Conservation (phyloP, 768 basidiomycete species). For the Russula virescens region DNA sequence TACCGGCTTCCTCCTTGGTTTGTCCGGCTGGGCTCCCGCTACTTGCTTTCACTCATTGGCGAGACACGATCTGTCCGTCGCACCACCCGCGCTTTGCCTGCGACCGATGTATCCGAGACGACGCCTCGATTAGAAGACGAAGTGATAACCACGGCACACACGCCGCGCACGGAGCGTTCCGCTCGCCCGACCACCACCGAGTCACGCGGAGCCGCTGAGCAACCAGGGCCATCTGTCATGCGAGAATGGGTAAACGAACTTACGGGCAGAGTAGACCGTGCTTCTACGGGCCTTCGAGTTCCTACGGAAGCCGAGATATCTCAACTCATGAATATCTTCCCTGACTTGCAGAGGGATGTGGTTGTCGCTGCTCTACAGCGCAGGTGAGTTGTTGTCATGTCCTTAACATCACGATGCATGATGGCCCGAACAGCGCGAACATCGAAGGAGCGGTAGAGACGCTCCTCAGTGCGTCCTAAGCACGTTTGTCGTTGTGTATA, state of each 20-base stretch:
- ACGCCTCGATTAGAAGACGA: conserved; percentile 44
- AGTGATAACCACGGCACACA: conserved; percentile 55
- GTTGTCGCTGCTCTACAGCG: conserved; percentile 74
- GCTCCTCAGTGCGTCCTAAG: conserved; percentile 45
- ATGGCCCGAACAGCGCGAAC: conserved; percentile 48
- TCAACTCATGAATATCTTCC: conserved; percentile 78
- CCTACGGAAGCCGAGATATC: conserved; percentile 73
- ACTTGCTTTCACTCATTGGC: conserved; percentile 64
- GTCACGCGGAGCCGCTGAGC: conserved; percentile 1
- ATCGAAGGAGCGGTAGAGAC: conserved; percentile 81
- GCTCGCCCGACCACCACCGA: conserved; percentile 21
- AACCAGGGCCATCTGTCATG: conserved; percentile 44
- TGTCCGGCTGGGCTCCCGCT: conserved; percentile 48
- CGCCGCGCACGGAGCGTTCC: conserved; percentile 26
- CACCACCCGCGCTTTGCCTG: conserved; percentile 15
- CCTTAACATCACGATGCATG: conserved; percentile 10
- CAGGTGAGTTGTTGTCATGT: conserved; percentile 47
- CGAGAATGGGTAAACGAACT: conserved; percentile 78
- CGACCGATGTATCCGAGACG: conserved; percentile 2
- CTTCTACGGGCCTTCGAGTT: conserved; percentile 54
- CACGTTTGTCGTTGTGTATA: neutral
- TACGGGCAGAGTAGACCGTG: conserved; percentile 55
- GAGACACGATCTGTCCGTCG: conserved; percentile 64
- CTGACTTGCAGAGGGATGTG: conserved; percentile 64
- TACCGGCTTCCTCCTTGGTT: conserved; percentile 68